Conservation (phyloP, 805 yeast genomes). For the Saturnispora ahearnii region DNA sequence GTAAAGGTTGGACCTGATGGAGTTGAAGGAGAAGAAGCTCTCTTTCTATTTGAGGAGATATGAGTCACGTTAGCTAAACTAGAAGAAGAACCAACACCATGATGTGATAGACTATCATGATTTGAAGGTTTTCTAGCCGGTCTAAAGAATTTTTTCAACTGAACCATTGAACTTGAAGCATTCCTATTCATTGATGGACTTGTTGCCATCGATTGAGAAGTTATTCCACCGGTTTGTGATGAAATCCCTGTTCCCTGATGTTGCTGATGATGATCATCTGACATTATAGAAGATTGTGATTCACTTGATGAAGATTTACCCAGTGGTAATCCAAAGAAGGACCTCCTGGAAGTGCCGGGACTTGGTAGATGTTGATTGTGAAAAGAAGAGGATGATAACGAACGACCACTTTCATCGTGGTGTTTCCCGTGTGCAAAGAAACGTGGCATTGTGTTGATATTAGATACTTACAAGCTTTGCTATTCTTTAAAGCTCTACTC, state of each 20-base stretch:
- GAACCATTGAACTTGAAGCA: conserved; percentile 44
- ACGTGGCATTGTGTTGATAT: conserved; percentile 8
- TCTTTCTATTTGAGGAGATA: conserved; percentile 5
- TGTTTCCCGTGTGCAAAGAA: conserved; percentile 10
- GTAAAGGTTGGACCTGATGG: conserved; percentile 30
- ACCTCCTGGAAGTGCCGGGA: conserved; percentile 20
- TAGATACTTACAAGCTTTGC: not conserved
- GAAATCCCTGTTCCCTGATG: conserved; percentile 1
- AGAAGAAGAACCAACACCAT: conserved; percentile 1
- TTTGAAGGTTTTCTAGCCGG: conserved; percentile 33
- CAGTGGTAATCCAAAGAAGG: conserved; percentile 24
- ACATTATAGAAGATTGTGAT: conserved; percentile 14
- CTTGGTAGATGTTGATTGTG: not conserved
- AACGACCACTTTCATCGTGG: conserved; percentile 4
- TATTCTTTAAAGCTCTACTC: not conserved
- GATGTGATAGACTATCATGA: conserved; percentile 1
- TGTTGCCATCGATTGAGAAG: conserved; percentile 1
- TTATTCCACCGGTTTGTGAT: not conserved
- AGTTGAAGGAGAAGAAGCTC: conserved; percentile 12
- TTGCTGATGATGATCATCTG: conserved; percentile 21
- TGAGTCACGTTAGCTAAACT: not conserved
- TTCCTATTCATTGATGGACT: conserved; percentile 12
- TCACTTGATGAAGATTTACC: conserved; percentile 26
- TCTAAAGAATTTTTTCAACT: conserved; percentile 62
- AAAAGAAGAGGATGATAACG: conserved; percentile 16